Percentiles rank a stretch among this genome's conserved stretches.
phyloP scores from a whole-genome alignment of 441 rosid genomes.

The Dalechampia spathulata region DNA sequence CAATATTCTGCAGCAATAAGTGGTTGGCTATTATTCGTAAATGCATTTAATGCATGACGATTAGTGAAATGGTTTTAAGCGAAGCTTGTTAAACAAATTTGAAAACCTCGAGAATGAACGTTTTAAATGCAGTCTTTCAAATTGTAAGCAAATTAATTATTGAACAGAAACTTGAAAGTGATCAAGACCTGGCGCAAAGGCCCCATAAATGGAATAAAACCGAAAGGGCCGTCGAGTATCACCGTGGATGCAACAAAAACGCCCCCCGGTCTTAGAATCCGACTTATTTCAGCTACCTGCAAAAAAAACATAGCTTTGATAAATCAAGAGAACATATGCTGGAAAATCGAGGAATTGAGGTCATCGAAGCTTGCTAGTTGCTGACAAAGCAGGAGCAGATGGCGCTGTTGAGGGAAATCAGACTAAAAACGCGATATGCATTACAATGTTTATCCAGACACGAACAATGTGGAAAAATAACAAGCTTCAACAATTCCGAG shows the following conservation, averaged over 20 bases:
- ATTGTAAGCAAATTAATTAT: no score
- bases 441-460: background rate
- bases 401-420: no score
- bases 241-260: constrained; percentile 68
- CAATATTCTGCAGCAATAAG: constrained; percentile 28
- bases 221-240: constrained; percentile 54
- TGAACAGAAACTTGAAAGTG: no score
- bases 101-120: background rate
- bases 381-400: no score
- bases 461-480: background rate
- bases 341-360: constrained; percentile 1
- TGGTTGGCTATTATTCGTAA: background rate
- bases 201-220: constrained; percentile 40
- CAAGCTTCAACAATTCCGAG: no score
- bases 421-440: background rate
- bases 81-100: background rate
- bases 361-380: no score
- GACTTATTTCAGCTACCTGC: constrained; percentile 85
- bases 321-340: background rate
- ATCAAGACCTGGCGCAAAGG: constrained; percentile 42
- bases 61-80: background rate
- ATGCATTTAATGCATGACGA: background rate
- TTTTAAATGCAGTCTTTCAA: background rate
- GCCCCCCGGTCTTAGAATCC: constrained; percentile 81
- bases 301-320: constrained; percentile 11